phyloP scores from a whole-genome alignment of 73 alveolate species.

The Paramecium caudatum region DNA sequence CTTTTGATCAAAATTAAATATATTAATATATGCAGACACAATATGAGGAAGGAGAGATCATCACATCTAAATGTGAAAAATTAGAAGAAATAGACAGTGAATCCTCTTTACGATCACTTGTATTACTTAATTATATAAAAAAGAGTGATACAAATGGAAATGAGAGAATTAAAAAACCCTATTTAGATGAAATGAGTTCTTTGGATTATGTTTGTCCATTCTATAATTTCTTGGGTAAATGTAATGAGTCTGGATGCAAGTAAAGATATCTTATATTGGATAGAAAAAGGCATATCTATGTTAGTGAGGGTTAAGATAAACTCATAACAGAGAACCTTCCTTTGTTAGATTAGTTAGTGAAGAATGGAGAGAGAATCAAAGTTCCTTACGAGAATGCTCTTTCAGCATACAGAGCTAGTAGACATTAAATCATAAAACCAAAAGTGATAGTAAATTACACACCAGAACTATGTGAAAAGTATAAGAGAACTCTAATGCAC shows the following conservation, averaged over 20 bases:
- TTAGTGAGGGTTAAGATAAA: background rate
- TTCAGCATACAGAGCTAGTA: background rate
- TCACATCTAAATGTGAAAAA: background rate
- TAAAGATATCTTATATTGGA: background rate
- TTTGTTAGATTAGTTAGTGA: background rate
- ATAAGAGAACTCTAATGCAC: background rate
- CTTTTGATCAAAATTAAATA: background rate
- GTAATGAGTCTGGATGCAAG: slow-evolving; percentile 7
- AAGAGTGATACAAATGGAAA: slow-evolving; percentile 30
- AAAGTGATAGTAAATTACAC: background rate
- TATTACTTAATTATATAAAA: background rate
- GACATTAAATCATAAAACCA: slow-evolving; percentile 7
- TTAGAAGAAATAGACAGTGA: slow-evolving; percentile 10
- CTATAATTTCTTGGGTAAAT: slow-evolving; percentile 1
- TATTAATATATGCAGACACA: background rate
- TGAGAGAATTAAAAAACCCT: background rate
- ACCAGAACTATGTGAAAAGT: slow-evolving; percentile 13
- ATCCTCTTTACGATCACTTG: slow-evolving; percentile 44
- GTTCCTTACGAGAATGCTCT: background rate
- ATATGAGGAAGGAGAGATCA: slow-evolving; percentile 45
- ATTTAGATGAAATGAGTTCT: background rate
- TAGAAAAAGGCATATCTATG: background rate
- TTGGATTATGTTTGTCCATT: background rate
- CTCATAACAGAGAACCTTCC: background rate
- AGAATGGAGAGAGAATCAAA: background rate